phyloP scores from a whole-genome alignment of 345 rosid genomes.

The Anastatica hierochuntica region DNA sequence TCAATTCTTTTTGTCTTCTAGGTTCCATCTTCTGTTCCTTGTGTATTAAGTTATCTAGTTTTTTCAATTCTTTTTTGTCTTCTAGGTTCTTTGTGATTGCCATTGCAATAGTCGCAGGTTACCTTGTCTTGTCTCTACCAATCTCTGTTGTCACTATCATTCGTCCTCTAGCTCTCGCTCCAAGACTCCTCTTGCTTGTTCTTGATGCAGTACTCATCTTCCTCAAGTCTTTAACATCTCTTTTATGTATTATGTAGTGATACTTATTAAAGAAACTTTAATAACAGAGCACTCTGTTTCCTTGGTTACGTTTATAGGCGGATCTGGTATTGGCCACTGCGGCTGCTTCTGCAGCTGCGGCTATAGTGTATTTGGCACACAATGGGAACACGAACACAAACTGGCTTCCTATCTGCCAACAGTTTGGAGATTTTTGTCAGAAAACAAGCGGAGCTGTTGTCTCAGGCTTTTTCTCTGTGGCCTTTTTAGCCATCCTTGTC shows the following conservation, averaged over 20 bases:
- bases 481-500: slow-evolving; percentile 34
- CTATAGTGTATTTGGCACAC: slow-evolving; percentile 65
- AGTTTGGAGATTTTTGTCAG: not conserved
- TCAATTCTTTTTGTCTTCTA: no score
- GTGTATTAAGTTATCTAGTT: not conserved
- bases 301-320: slow-evolving; percentile 26
- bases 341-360: slow-evolving; percentile 41
- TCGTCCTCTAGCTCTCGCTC: slow-evolving; percentile 60
- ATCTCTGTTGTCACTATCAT: slow-evolving; percentile 59
- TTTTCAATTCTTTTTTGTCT: not conserved
- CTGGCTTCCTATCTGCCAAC: not conserved
- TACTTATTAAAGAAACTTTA: no score
- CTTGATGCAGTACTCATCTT: slow-evolving; percentile 50
- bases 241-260: no score
- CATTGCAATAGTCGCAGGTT: slow-evolving; percentile 55
- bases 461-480: slow-evolving; percentile 41
- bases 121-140: slow-evolving; percentile 75
- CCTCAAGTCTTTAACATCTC: no score
- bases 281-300: slow-evolving; percentile 9
- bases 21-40: not conserved
- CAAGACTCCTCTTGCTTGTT: slow-evolving; percentile 48
- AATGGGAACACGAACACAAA: slow-evolving; percentile 59
- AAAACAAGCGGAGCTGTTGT: slow-evolving; percentile 47
- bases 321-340: slow-evolving; percentile 42
- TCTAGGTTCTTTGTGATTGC: slow-evolving; percentile 75